Base-by-base conservation (phyloP, 2,329 filamentous ascomycete genomes). In the Conoideocrella luteorostrata region DNA sequence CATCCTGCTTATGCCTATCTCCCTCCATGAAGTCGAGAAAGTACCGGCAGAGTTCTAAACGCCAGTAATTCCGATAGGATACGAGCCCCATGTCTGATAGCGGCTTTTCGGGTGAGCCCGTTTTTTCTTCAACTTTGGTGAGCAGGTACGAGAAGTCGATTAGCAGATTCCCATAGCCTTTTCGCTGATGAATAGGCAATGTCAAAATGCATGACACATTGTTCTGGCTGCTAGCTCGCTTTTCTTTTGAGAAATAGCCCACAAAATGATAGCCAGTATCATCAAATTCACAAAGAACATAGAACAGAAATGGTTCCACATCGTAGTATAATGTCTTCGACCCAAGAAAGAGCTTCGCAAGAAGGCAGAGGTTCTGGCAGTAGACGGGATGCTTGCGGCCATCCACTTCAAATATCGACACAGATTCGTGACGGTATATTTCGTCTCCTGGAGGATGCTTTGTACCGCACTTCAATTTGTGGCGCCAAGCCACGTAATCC, bases 161-260 rank as follows among this genome's bases (percentile, higher is more conserved):
- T 37, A 98, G 77, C 18, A 97, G 81, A 57, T 96, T 91, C 5
- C 94, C 93, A 55, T 97, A 98, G 45, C 93, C 93, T 63, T 96
- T 95, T 44, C 94, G 84, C 68, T 96, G 91, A 60, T 97, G 93
- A 43, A 97, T 96, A 0, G 93, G 93, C 30, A 98, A 71, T 4
- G 95, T 95, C 38, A 98, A 70, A 54, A 98, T 98, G 64, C 93
- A 98, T 7, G 89, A 96, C 38, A 98, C 93, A 52, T 98, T 98
- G 64, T 98, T 97, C 55, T 90, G 84, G 48, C 89, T 95, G 63
- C 88, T 91, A 2, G 88, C 85, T 34, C 94, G 78, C 67, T 98
- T 98, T 67, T 98, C 93, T 63, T 98, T 98, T 40, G 93, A 97
- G 57, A 98, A 98, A 61, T 98, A 98, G n/a, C 93, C 93, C 21